Percentiles rank a stretch among this genome's conserved stretches.
Evolutionary conservation across 495 filamentous ascomycete genomes (phyloP).

Genomic region (Trichoderma reesei): DNA sequence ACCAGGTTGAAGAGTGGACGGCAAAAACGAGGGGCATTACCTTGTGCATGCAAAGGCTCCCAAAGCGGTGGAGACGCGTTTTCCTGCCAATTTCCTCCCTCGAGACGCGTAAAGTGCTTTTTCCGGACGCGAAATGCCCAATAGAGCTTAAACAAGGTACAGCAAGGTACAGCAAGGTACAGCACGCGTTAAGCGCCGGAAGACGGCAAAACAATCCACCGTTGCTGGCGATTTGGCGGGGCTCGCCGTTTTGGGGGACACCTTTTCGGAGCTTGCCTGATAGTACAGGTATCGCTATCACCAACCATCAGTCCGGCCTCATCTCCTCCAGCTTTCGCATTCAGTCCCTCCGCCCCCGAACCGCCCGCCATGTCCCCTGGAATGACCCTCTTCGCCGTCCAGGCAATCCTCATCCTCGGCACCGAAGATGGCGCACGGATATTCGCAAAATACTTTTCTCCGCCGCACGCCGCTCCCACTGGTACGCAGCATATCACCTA

Average conservation of each 20-base stretch:
- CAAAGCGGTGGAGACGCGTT: neutral
- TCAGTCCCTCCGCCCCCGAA: neutral
- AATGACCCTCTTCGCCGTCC: conserved; percentile 85
- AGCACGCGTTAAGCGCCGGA: conserved; percentile 1
- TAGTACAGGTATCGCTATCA: neutral
- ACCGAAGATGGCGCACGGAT: conserved; percentile 82
- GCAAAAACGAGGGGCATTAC: conserved; percentile 5
- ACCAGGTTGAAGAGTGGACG: neutral
- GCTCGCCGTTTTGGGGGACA: conserved; percentile 7
- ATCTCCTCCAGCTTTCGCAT: neutral
- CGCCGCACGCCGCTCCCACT: conserved; percentile 62
- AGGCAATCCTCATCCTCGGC: conserved; percentile 84
- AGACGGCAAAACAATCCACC: neutral
- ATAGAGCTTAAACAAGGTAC: too few species aligned
- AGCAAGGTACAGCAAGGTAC: too few species aligned
- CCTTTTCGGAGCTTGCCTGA: neutral
- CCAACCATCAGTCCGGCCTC: neutral
- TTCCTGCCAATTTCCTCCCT: neutral
- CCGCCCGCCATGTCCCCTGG: conserved; percentile 33
- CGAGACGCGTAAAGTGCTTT: conserved; percentile 14
- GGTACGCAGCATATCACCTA: conserved; percentile 22
- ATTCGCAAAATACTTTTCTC: conserved; percentile 90
- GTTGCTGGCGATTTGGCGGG: neutral
- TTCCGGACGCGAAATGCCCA: neutral
- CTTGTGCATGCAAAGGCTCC: neutral